These are phyloP conservation scores for Coccomyxa sp. DNA, from an alignment of 139 green algal species.

Conservation along the genomic window DNA sequence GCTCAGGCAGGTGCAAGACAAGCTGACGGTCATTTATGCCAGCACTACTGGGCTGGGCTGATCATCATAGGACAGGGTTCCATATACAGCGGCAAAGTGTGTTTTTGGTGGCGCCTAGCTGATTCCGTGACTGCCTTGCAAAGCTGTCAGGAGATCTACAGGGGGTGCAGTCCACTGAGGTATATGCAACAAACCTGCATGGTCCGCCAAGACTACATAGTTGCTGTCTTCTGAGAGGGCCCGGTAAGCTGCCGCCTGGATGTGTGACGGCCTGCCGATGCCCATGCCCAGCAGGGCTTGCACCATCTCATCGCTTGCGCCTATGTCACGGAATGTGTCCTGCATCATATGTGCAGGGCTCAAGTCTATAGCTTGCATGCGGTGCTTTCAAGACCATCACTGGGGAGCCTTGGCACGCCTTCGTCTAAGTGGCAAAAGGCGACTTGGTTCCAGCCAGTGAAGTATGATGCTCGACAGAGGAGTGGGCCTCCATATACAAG, in stretches of 20 bases:
- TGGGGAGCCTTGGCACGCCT: too few species aligned
- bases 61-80: not conserved
- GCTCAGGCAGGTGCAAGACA: too few species aligned
- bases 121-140: not conserved
- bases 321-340: constrained; percentile 29
- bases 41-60: not conserved
- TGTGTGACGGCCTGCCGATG: constrained; percentile 66
- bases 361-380: too few species aligned
- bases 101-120: not conserved
- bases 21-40: not conserved
- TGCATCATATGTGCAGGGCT: too few species aligned
- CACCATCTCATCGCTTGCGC: constrained; percentile 41
- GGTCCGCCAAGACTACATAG: constrained; percentile 70
- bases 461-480: too few species aligned
- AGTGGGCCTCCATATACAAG: too few species aligned
- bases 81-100: not conserved
- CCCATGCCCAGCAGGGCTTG: constrained; percentile 46
- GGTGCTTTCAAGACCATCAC: too few species aligned
- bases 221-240: not conserved
- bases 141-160: not conserved
- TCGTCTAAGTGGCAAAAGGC: too few species aligned
- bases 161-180: not conserved
- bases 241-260: constrained; percentile 42
- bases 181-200: constrained; percentile 47
- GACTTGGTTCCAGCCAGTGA: too few species aligned